phyloP scores from a whole-genome alignment of 2,329 filamentous ascomycete genomes.

The Trichoderma aggressivum region DNA sequence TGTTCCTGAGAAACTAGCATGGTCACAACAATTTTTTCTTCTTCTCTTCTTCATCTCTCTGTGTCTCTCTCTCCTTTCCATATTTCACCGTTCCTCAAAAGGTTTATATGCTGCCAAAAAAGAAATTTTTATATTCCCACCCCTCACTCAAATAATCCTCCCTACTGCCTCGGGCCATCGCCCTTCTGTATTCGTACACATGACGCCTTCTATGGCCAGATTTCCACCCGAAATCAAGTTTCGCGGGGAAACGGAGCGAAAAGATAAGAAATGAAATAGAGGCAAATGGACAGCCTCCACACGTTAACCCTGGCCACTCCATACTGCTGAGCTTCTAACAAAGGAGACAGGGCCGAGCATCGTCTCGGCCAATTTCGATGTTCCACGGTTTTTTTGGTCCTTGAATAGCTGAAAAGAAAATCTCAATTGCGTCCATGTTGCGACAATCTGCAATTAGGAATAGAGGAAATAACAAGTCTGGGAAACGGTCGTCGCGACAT shows the following conservation, averaged over 20 bases:
- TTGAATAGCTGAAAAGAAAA: background rate
- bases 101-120: background rate
- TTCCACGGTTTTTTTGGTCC: background rate
- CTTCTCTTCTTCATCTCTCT: background rate
- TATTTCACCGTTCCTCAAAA: constrained; percentile 19
- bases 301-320: background rate
- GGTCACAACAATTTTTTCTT: constrained; percentile 5
- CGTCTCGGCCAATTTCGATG: background rate
- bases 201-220: constrained; percentile 14
- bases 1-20: constrained; percentile 10
- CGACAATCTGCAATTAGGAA: background rate
- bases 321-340: background rate
- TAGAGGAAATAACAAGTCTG: background rate
- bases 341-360: background rate
- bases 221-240: background rate
- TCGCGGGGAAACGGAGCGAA: background rate
- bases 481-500: constrained; percentile 4
- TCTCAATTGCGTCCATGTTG: background rate
- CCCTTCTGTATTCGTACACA: constrained; percentile 25
- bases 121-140: background rate
- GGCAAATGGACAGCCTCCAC: background rate
- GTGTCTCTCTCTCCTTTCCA: background rate
- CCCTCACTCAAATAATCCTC: constrained; percentile 19
- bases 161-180: constrained; percentile 24
- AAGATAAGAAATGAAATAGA: background rate